Evolutionary conservation across 2,329 filamentous ascomycete species (phyloP), one percentile per base, ranked within the genome.

Genomic region (Exophiala dermatitidis): DNA sequence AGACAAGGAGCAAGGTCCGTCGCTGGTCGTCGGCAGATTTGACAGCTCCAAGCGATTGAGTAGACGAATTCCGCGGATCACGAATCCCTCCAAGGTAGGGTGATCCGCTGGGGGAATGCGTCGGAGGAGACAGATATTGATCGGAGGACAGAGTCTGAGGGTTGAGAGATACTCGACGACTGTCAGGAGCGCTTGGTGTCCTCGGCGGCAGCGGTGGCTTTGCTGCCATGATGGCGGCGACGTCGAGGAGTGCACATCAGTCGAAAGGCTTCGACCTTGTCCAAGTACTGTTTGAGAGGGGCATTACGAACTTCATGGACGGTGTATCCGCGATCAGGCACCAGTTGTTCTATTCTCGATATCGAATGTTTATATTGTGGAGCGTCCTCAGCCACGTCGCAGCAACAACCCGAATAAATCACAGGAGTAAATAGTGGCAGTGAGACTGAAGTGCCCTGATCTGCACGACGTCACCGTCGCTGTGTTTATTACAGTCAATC

Each of bases 1-100:
- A 95, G 49, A 95, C 74, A 26, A 95, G 67, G 1, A 96, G 77
- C 28, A 96, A 74, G 29, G 75, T 78, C 46, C 81, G 72, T 37
- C 64, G 59, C 28, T 41, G 47, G n/a, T 52, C 46, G 29, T 56
- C 56, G 30, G 64, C 59, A 28, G 67, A 69, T 33, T 63, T 59
- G 62, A 49, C 66, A 61, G 54, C 59, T 60, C 45, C 62, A 62
- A 56, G 65, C 62, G 60, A 67, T 60, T 58, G 64, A 63, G 52
- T 60, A 64, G 59, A 70, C 58, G 63, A 62, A 3, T 61, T 50
- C 48, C 62, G 56, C 26, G 57, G 57, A 44, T 64, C 63, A 34
- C 61, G 19, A 48, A 37, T 60, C 28, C 66, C 68, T 65, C 46
- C 54, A 12, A 48, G 33, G 48, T 53, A 57, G 28, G 38, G 38